Evolutionary conservation across 345 rosid genomes (phyloP), one percentile per base, ranked within the genome.

Genomic region (Brassica carinata): DNA sequence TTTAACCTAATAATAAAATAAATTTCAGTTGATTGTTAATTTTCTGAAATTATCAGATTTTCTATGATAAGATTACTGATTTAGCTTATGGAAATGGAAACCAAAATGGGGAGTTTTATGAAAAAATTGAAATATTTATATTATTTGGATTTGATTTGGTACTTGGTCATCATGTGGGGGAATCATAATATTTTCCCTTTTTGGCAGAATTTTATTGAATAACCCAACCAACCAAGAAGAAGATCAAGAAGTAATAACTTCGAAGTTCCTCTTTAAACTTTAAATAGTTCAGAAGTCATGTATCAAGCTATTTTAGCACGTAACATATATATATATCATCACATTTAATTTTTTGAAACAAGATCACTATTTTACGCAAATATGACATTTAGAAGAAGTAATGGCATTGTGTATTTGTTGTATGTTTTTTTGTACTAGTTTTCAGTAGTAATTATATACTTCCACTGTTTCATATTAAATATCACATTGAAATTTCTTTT

Each of bases 31-130:
- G 31, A 29, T 29, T 29, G 31, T 29, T 29, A 29, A 29, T 29
- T 71, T 9, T 64, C 33, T 64, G 45, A n/a, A 10, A 4, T 9
- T 55, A 55, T 27, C 18, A 53, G 71, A 78, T 78, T 65, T 66
- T 36, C 1, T 65, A 5, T 15, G 34, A 72, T 72, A 79, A 72
- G 77, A 72, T 34, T 48, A 64, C 17, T 77, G 40, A 51, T 53
- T 64, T 3, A 1, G 48, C 29, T 23, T 8, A 69, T 7, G 77
- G 19, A 53, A 19, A 72, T 70, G 18, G 34, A 78, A 23, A 4
- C 40, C 31, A 71, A 48, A 78, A 64, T 5, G 53, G 76, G 30
- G 64, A 71, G 40, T 33, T 48, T 9, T 23, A 2, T 1, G 1
- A 33, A 51, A 51, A 2, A 4, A 29, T 48, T 63, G 26, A 76